A percentile compares a stretch with the other conserved stretches of the same genome.
phyloP scores from a whole-genome alignment of 2,329 filamentous ascomycete species.

The Macrophomina tecta region DNA sequence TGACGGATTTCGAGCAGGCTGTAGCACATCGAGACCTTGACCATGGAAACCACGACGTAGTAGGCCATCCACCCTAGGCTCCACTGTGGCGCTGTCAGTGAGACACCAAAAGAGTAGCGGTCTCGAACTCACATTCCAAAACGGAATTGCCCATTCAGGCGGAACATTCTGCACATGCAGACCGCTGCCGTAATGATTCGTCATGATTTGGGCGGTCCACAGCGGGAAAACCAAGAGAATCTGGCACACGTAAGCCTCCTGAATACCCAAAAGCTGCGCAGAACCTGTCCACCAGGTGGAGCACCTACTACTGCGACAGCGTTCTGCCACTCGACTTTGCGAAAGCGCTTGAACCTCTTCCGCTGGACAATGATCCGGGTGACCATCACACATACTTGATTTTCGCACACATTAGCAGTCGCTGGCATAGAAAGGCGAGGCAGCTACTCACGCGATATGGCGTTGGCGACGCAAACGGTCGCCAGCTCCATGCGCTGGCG shows the following conservation, averaged over 20 bases:
- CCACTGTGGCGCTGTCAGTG: conserved; percentile 5
- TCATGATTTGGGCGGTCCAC: conserved; percentile 24
- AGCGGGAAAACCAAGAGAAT: conserved; percentile 20
- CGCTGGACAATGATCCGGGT: conserved; percentile 22
- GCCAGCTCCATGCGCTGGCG: conserved; percentile 25
- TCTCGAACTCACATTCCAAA: conserved; percentile 18
- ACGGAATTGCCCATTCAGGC: conserved; percentile 6
- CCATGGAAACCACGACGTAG: conserved; percentile 26
- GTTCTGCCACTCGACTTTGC: conserved; percentile 22
- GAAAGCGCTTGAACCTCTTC: conserved; percentile 27
- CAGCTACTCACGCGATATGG: conserved; percentile 12
- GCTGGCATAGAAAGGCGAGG: neutral
- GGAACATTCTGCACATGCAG: conserved; percentile 23
- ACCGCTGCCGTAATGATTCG: conserved; percentile 25
- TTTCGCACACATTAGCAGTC: neutral
- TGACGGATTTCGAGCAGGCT: conserved; percentile 26
- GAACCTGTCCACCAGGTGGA: no score
- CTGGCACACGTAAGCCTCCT: neutral
- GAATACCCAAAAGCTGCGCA: neutral
- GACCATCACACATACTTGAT: conserved; percentile 14
- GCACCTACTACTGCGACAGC: conserved; percentile 16
- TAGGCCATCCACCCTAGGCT: conserved; percentile 19
- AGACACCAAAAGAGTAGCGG: no score
- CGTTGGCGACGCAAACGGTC: conserved; percentile 23
- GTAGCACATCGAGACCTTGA: conserved; percentile 28